Base-by-base conservation (phyloP, 1,284 basidiomycete species). In the Trametes polyzona region DNA sequence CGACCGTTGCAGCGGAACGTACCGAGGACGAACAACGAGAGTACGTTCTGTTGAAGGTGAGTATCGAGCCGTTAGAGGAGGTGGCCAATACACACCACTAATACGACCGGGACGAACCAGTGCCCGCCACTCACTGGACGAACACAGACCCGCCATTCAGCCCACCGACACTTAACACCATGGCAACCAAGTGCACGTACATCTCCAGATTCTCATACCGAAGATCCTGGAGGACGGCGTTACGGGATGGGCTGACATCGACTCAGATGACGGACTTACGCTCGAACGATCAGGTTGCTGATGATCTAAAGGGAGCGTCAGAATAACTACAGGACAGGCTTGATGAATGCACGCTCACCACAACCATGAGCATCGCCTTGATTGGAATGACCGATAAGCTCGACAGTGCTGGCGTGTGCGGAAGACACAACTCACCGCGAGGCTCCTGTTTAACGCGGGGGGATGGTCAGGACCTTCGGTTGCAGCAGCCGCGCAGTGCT, bases 201-300 rank as follows among this genome's bases (percentile, higher is more conserved):
- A 36, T 29, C 43, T 46, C 49, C 43, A 52, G n/a, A 57, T 52
- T 17, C 49, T n/a, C 55, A 57, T 47, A 6, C 55, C 55, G n/a
- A 57, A 57, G 5, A 51, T 32, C 8, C 55, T 56, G 36, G 9
- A 1, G 11, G n/a, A 27, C n/a, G 10, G 4, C 9, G 23, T 50
- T 3, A 47, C n/a, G n/a, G n/a, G n/a, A n/a, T n/a, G n/a, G n/a
- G n/a, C n/a, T n/a, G n/a, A n/a, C n/a, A n/a, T n/a, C n/a, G n/a
- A n/a, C n/a, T n/a, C n/a, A n/a, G n/a, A n/a, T n/a, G n/a, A n/a
- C n/a, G 9, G 4, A 42, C 55, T 2, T 19, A 57, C 55, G 43
- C 55, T 19, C 55, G 49, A 14, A 57, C 55, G 8, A 57, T 27
- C 26, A 52, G 27, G 24, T 57, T 57, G 36, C 43, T 57, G 36